Evolutionary conservation across 2,329 filamentous ascomycete species (phyloP), one percentile per base, ranked within the genome.

Genomic region (Cryphonectria radicalis): DNA sequence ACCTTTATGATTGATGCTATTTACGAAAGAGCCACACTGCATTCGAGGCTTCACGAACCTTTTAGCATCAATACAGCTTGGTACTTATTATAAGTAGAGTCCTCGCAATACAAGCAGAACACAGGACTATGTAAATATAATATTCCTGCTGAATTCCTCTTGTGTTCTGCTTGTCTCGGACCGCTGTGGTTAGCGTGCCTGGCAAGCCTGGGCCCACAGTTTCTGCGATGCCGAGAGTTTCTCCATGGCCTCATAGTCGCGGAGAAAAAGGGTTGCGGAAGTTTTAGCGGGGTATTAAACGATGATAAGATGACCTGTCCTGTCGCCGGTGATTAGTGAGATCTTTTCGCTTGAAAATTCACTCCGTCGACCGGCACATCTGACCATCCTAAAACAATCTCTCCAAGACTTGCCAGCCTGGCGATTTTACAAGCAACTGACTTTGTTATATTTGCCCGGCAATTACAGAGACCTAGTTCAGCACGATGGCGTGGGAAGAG

Each of bases 401-500:
- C 13, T 37, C 57, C 11, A 22, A 19, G 57, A 7, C 32, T 32
- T 60, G 17, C 17, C 19, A 22, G 19, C 2, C 32, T 19, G 14
- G 57, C n/a, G 22, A 60, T 35, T 13, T 25, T 13, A 22, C 57
- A 14, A 37, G 35, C 17, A 17, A 22, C 19, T 22, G 43, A 46
- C 37, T 40, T 11, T 46, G 14, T 11, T 6, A 22, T 60, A 17
- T n/a, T 14, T 32, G 42, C 28, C 59, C 22, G 19, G 19, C 22
- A 17, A 7, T 2, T 2, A 43, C 4, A 60, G n/a, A 17, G 25
- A 63, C 60, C 25, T 28, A 2, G 53, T 17, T 32, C 22, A 53
- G 59, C 71, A 79, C 63, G 73, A 84, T 84, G 82, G 81, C 82
- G 55, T 83, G 79, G 78, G 74, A 79, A 75, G 82, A 84, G 78